Base-by-base conservation (phyloP, 2,329 filamentous ascomycete genomes). In the Eutypella sp. region DNA sequence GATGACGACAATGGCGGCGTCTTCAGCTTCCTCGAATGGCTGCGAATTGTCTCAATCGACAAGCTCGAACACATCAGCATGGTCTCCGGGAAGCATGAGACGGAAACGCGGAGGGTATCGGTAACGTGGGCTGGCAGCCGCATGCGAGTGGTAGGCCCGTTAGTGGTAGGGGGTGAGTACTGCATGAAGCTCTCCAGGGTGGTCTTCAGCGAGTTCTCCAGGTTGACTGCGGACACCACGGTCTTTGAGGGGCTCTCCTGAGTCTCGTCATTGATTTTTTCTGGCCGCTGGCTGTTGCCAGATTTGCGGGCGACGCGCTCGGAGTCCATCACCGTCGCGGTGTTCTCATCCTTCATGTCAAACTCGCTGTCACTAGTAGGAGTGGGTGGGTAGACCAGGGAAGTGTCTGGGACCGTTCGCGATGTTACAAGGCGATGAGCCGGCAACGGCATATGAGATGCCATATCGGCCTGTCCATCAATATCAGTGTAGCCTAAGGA, bases 1-100 rank as follows among this genome's bases (percentile, higher is more conserved):
- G n/a, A n/a, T n/a, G n/a, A n/a, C n/a, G n/a, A 51, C 16, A 51
- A 24, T 29, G 48, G 47, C 13, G 52, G 41, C 5, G 48, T 40
- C 40, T 69, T 70, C 33, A 79, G 58, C 54, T 79, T 79, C 42
- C 68, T 75, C 0, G 76, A 74, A 52, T 79, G 79, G 23, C 70
- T 61, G 15, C 79, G 75, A 47, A 82, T 79, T 0, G 74, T 80
- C 59, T 82, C 78, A 41, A 81, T 68, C 0, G 78, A 74, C 4
- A 81, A 64, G 54, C 74, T 79, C 0, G 71, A 74, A 5, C 76
- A 73, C 10, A 75, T 64, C 1, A 82, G 71, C 73, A 81, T 79
- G 1, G 77, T 79, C 52, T 80, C 77, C 0, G 78, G 78, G 50
- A 82, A 82, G 53, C 75, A 79, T 5, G 71, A 65, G 10, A 79